Conservation (phyloP, 2,329 filamentous ascomycete species). For the Colletotrichum chlorophyti region DNA sequence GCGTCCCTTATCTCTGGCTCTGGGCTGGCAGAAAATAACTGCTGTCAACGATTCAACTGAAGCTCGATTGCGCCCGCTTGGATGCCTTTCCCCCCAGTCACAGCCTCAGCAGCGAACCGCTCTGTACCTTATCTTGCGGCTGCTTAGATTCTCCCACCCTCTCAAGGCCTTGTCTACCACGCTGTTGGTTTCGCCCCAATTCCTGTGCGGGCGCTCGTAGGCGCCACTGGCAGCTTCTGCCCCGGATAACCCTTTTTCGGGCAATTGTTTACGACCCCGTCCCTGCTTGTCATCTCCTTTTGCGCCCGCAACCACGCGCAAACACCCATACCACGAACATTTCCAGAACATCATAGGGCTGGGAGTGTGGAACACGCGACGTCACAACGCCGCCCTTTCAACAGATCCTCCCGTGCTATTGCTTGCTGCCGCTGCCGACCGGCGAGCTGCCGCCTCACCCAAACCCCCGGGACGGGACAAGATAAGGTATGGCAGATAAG, state of each 20-base stretch:
- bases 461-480: slow-evolving; percentile 38
- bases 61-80: slow-evolving; percentile 32
- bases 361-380: slow-evolving; percentile 35
- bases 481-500: slow-evolving; percentile 66
- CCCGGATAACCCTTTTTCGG: slow-evolving; percentile 30
- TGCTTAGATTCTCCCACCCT: slow-evolving; percentile 31
- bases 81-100: slow-evolving; percentile 29
- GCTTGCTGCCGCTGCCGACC: slow-evolving; percentile 46
- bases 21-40: slow-evolving; percentile 29
- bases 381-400: slow-evolving; percentile 43
- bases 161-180: slow-evolving; percentile 47
- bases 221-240: slow-evolving; percentile 34
- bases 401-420: slow-evolving; percentile 18
- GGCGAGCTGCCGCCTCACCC: slow-evolving; percentile 28
- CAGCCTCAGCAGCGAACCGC: slow-evolving; percentile 27
- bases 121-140: slow-evolving; percentile 31
- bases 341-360: slow-evolving; percentile 32
- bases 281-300: slow-evolving; percentile 33
- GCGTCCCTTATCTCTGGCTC: slow-evolving; percentile 33
- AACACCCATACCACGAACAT: slow-evolving; percentile 42
- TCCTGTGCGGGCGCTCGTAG: slow-evolving; percentile 33
- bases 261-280: slow-evolving; percentile 35
- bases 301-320: slow-evolving; percentile 45
- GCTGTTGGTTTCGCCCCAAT: slow-evolving; percentile 28
- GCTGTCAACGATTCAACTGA: slow-evolving; percentile 29